A percentile compares a stretch with the other conserved stretches of the same genome.
Conservation (phyloP, 2,329 filamentous ascomycete genomes). For the Fusarium sp. region DNA sequence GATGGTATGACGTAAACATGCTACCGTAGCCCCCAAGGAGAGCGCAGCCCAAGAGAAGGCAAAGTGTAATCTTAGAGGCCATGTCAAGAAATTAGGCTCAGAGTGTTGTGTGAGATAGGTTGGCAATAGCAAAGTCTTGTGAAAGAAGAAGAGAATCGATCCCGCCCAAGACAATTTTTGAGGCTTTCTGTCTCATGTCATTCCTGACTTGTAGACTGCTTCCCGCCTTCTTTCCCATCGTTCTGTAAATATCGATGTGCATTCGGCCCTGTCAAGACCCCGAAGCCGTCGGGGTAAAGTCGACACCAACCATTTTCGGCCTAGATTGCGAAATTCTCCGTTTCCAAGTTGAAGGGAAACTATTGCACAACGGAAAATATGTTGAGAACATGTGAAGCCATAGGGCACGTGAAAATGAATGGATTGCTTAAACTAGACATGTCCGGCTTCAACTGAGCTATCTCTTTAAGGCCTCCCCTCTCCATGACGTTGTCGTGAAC, state of each 20-base stretch:
- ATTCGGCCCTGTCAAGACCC: neutral
- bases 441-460: neutral
- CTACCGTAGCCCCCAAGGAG: constrained; percentile 37
- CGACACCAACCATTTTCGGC: constrained; percentile 14
- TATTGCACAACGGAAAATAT: neutral
- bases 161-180: neutral
- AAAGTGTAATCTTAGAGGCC: neutral
- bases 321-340: constrained; percentile 33
- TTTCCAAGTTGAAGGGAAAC: neutral
- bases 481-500: neutral
- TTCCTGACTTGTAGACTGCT: neutral
- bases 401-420: constrained; percentile 1
- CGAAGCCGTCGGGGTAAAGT: neutral
- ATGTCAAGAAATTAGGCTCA: neutral
- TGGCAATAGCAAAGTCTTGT: neutral
- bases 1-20: constrained; percentile 22
- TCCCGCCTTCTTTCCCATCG: neutral
- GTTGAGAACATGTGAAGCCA: neutral
- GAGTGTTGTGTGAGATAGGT: neutral
- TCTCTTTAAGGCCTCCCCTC: neutral
- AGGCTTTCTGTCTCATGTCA: neutral
- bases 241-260: neutral
- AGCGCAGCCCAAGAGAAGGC: constrained; percentile 27
- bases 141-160: neutral
- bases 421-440: neutral